Evolutionary conservation across 331 rosid species (phyloP).

Genomic region (Arachis monticola): DNA sequence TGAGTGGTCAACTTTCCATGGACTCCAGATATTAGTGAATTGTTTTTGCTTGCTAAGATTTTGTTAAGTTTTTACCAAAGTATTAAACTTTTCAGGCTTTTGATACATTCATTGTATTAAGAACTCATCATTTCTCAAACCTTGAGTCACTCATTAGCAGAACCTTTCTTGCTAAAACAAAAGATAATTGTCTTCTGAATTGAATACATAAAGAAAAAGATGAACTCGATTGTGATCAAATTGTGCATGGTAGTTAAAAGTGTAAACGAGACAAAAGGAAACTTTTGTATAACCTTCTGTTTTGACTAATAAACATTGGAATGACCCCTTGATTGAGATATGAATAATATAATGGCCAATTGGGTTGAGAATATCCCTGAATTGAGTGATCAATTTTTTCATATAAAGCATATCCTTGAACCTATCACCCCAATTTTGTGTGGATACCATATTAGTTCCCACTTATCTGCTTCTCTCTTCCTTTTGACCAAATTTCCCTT

Average conservation of each 20-base stretch:
- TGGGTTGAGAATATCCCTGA: neutral
- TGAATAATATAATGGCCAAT: constrained; percentile 3
- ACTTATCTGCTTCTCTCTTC: constrained; percentile 10
- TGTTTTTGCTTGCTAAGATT: neutral
- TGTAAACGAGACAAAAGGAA: neutral
- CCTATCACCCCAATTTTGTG: too few relatives aligned
- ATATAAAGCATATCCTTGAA: neutral
- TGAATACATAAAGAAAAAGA: neutral
- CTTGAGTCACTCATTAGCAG: too few relatives aligned
- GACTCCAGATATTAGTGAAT: neutral
- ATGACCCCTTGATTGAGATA: neutral
- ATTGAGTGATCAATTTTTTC: neutral
- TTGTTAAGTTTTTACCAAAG: too few relatives aligned
- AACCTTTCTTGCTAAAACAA: too few relatives aligned
- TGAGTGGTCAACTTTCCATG: neutral
- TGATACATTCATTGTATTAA: too few relatives aligned
- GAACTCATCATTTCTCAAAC: too few relatives aligned
- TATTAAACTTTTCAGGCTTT: too few relatives aligned
- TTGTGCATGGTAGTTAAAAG: neutral
- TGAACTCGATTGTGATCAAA: neutral
- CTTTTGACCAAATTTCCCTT: constrained; percentile 3
- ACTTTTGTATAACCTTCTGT: neutral
- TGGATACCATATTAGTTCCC: neutral
- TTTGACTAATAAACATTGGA: neutral
- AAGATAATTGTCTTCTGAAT: neutral